Percentiles rank a stretch among this genome's conserved stretches.
phyloP scores from a whole-genome alignment of 805 yeast species.

The Kuraishia hungarica region DNA sequence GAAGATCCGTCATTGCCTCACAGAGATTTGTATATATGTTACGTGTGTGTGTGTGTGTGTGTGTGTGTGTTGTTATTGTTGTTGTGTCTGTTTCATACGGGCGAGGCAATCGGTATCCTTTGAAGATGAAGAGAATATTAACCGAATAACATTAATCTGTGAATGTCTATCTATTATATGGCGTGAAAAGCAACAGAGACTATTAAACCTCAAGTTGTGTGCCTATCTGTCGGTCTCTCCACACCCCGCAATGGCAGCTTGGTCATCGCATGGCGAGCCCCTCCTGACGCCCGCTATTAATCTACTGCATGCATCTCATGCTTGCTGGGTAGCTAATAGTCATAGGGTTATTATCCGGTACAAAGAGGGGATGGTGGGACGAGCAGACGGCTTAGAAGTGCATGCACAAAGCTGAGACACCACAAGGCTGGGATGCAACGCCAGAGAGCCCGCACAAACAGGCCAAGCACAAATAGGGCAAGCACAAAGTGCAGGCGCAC shows the following conservation, averaged over 20 bases:
- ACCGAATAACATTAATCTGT: too few relatives aligned
- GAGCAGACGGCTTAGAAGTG: too few relatives aligned
- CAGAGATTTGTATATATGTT: background rate
- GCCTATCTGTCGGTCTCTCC: background rate
- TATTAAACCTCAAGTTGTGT: background rate
- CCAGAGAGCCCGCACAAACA: too few relatives aligned
- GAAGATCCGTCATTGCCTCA: conserved; percentile 6
- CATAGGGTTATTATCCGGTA: too few relatives aligned
- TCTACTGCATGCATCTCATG: background rate
- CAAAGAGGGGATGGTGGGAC: too few relatives aligned
- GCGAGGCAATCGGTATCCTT: too few relatives aligned
- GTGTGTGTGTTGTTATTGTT: background rate
- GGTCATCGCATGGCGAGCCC: background rate
- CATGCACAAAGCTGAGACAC: too few relatives aligned
- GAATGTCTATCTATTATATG: too few relatives aligned
- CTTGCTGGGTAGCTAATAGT: background rate
- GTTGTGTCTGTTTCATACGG: background rate
- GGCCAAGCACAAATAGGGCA: too few relatives aligned
- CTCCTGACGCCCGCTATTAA: background rate
- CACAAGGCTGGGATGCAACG: too few relatives aligned
- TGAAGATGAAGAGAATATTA: too few relatives aligned
- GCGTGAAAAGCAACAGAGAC: background rate
- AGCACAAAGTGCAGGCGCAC: too few relatives aligned
- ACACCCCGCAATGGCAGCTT: background rate
- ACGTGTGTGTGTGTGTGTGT: background rate